Percentiles rank a stretch among this genome's conserved stretches.
These are phyloP conservation scores for Populus davidiana DNA, from an alignment of 345 rosid genomes.

Conservation along the genomic window DNA sequence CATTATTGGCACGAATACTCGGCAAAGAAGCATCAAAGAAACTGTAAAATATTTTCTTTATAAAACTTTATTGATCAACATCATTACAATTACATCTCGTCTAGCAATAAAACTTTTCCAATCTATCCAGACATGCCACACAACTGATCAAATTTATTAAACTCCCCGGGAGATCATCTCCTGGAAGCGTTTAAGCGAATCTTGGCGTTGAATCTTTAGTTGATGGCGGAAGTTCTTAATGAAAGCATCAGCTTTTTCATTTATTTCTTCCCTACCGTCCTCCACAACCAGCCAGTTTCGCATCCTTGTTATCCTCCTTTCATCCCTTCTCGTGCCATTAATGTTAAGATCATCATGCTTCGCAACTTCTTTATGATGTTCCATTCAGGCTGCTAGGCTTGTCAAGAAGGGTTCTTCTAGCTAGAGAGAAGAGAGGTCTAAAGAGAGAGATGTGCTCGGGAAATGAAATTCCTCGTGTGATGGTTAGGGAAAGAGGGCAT, in stretches of 20 bases:
- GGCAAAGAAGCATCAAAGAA: not conserved
- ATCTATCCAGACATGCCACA: not conserved
- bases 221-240: slow-evolving; percentile 36
- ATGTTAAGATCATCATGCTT: not conserved
- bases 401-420: not conserved
- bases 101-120: not conserved
- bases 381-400: not conserved
- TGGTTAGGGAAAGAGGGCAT: not conserved
- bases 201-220: slow-evolving; percentile 32
- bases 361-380: not conserved
- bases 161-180: slow-evolving; percentile 28
- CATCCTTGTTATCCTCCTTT: not conserved
- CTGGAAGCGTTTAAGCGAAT: slow-evolving; percentile 28
- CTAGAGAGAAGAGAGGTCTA: not conserved
- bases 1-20: not conserved
- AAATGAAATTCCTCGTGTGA: not conserved
- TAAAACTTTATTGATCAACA: not conserved
- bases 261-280: slow-evolving; percentile 28
- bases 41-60: not conserved
- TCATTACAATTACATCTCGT: not conserved
- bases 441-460: not conserved
- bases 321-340: not conserved
- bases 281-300: not conserved
- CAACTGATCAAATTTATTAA: not conserved
- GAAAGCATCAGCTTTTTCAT: slow-evolving; percentile 30